These are phyloP conservation scores for Schizonepeta tenuifolia DNA, from an alignment of 257 asterid genomes.

Conservation along the genomic window DNA sequence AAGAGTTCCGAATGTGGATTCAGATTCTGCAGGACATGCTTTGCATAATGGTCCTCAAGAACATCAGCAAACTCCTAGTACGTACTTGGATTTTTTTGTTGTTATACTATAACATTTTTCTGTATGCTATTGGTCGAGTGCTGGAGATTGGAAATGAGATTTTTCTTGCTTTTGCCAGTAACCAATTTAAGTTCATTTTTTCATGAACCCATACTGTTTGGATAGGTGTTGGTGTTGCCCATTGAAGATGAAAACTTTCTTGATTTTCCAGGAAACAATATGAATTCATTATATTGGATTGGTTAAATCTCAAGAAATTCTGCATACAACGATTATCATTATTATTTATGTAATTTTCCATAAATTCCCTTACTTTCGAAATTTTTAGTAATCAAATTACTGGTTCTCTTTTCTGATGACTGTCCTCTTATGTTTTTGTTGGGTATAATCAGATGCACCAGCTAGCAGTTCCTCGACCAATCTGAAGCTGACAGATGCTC, in stretches of 20 bases:
- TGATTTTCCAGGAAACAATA: not conserved
- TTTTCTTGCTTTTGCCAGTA: not conserved
- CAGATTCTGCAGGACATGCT: slow-evolving; percentile 38
- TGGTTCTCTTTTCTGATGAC: not conserved
- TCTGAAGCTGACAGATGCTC: slow-evolving; percentile 42
- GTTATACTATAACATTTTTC: not conserved
- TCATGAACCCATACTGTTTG: not conserved
- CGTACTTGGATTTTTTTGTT: slow-evolving; percentile 9
- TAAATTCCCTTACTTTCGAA: not conserved
- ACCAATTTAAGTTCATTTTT: not conserved
- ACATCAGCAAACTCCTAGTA: slow-evolving; percentile 43
- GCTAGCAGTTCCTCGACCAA: slow-evolving; percentile 40
- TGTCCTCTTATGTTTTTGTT: not conserved
- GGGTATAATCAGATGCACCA: slow-evolving; percentile 51
- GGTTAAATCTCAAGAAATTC: not conserved
- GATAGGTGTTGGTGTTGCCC: not conserved
- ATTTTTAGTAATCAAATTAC: not conserved
- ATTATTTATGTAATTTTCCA: not conserved
- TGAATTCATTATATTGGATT: not conserved
- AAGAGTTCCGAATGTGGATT: slow-evolving; percentile 44
- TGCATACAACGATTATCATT: not conserved
- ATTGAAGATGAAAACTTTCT: not conserved
- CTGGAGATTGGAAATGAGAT: not conserved
- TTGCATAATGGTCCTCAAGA: slow-evolving; percentile 64
- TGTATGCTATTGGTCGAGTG: not conserved